phyloP scores from a whole-genome alignment of 2,329 filamentous ascomycete genomes.

The Nakataea oryzae region DNA sequence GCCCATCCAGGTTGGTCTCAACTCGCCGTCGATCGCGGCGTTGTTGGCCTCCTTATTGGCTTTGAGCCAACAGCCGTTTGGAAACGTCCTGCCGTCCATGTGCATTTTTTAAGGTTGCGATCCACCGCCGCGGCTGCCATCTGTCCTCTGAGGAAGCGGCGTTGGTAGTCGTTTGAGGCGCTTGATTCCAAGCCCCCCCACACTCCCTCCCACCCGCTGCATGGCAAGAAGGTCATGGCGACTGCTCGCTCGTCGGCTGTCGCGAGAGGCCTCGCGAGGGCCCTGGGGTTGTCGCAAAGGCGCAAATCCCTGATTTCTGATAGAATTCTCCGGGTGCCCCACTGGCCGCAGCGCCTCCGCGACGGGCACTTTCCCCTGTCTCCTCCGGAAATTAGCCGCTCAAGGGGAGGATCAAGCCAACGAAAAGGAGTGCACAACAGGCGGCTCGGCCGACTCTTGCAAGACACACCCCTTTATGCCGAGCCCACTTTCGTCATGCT shows the following conservation, averaged over 20 bases:
- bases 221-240: too few species aligned
- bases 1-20: neutral
- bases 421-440: neutral
- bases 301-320: neutral
- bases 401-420: neutral
- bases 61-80: neutral
- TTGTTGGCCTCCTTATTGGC: neutral
- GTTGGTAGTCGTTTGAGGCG: neutral
- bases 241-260: neutral
- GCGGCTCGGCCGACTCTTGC: too few species aligned
- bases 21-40: neutral
- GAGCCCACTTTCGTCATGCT: neutral
- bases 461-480: neutral
- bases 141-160: too few species aligned
- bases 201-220: neutral
- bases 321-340: neutral
- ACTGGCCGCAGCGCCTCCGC: neutral
- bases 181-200: neutral
- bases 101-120: neutral
- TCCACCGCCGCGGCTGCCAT: neutral
- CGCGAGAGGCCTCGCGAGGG: neutral
- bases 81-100: neutral
- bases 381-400: neutral
- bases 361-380: neutral
- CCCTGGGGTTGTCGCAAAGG: too few species aligned